These are phyloP conservation scores for Kodamaea kakaduensis DNA, from an alignment of 805 yeast species.

Conservation along the genomic window DNA sequence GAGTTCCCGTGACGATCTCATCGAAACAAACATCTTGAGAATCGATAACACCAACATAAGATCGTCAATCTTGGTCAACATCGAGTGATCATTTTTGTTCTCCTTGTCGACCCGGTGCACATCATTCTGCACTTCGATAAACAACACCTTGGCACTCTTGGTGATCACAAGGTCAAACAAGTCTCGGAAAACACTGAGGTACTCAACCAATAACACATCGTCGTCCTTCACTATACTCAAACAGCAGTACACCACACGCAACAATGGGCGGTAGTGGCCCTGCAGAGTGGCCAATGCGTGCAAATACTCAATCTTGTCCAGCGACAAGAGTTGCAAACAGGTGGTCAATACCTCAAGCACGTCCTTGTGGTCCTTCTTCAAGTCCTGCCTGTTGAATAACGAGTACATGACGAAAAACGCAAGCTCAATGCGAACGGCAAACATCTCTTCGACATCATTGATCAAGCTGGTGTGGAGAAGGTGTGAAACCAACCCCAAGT, in stretches of 20 bases:
- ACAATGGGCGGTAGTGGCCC: conserved; percentile 53
- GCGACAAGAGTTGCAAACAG: conserved; percentile 43
- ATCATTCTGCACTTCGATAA: conserved; percentile 56
- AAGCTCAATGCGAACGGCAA: conserved; percentile 62
- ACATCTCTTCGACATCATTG: conserved; percentile 46
- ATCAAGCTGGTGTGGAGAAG: conserved; percentile 47
- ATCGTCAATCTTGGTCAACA: conserved; percentile 59
- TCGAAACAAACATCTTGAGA: conserved; percentile 51
- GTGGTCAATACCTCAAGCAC: conserved; percentile 42
- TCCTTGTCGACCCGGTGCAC: conserved; percentile 38
- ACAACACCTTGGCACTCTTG: conserved; percentile 57
- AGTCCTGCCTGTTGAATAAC: conserved; percentile 28
- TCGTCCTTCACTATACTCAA: conserved; percentile 43
- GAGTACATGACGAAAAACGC: conserved; percentile 51
- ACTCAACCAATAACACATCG: conserved; percentile 37
- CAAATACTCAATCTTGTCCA: conserved; percentile 48
- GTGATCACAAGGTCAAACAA: conserved; percentile 63
- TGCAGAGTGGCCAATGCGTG: conserved; percentile 37
- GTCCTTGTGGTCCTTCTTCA: conserved; percentile 25
- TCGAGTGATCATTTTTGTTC: conserved; percentile 30
- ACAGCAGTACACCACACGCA: conserved; percentile 52
- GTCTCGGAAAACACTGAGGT: conserved; percentile 49
- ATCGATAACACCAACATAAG: conserved; percentile 58
- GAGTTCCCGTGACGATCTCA: conserved; percentile 47
- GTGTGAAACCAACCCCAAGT: conserved; percentile 36